These are phyloP conservation scores for Fusarium liriodendri DNA, from an alignment of 2,329 filamentous ascomycete genomes.

Conservation along the genomic window DNA sequence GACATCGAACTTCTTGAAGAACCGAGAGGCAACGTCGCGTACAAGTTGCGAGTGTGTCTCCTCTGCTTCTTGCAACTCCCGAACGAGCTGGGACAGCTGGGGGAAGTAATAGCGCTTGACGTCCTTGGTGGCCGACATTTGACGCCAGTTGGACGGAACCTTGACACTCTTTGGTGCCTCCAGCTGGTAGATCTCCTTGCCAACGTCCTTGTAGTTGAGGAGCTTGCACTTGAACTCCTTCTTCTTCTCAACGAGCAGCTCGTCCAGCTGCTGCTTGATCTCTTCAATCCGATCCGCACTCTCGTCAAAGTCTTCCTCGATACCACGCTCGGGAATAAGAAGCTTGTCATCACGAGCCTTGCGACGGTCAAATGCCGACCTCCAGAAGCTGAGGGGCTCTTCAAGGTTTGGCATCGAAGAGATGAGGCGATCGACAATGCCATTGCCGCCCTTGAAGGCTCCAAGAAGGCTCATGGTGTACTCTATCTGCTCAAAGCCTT, in stretches of 20 bases:
- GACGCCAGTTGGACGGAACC: conserved; percentile 89
- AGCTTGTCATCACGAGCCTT: conserved; percentile 84
- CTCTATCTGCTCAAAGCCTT: conserved; percentile 98
- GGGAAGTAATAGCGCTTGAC: conserved; percentile 96
- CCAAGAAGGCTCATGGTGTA: conserved; percentile 87
- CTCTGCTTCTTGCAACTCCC: conserved; percentile 90
- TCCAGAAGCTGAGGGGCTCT: conserved; percentile 83
- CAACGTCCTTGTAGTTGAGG: conserved; percentile 83
- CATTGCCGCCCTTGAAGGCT: conserved; percentile 79
- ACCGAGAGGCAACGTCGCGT: conserved; percentile 84
- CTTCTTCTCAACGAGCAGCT: conserved; percentile 77
- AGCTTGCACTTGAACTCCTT: conserved; percentile 78
- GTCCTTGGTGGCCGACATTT: conserved; percentile 93
- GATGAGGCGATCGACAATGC: conserved; percentile 86
- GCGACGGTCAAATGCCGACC: conserved; percentile 86
- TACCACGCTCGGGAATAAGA: conserved; percentile 85
- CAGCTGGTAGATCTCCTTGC: conserved; percentile 97
- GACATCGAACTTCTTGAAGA: conserved; percentile 89
- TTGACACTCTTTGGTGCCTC: conserved; percentile 89
- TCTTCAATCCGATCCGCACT: conserved; percentile 82
- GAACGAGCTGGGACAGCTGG: conserved; percentile 83
- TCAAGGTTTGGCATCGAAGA: conserved; percentile 86
- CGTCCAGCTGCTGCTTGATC: conserved; percentile 78
- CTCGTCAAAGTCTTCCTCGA: conserved; percentile 91
- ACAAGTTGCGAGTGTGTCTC: conserved; percentile 93